phyloP scores from a whole-genome alignment of 2,329 filamentous ascomycete species.

The Ophiostoma himal-ulmi region DNA sequence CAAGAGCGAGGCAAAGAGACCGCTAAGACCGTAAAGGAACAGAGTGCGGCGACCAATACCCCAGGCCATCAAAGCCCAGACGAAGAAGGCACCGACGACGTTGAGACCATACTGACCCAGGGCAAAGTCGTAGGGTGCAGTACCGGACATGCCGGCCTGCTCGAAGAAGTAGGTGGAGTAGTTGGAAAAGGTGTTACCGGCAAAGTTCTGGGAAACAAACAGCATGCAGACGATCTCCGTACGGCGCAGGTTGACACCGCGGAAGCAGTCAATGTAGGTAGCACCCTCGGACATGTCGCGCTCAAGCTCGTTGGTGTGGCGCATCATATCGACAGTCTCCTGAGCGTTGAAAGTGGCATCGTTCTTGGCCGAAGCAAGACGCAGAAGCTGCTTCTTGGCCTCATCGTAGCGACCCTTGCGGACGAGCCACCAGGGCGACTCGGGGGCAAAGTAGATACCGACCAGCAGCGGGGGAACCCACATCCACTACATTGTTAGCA shows the following conservation, averaged over 20 bases:
- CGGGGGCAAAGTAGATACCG: slow-evolving; percentile 21
- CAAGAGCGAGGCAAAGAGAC: slow-evolving; percentile 38
- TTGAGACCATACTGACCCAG: slow-evolving; percentile 47
- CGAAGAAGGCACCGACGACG: slow-evolving; percentile 45
- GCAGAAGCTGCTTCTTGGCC: slow-evolving; percentile 36
- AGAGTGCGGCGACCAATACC: slow-evolving; percentile 45
- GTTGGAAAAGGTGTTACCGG: slow-evolving; percentile 39
- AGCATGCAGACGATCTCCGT: slow-evolving; percentile 47
- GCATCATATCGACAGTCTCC: slow-evolving; percentile 46
- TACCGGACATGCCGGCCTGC: slow-evolving; percentile 40
- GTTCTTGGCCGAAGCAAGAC: slow-evolving; percentile 34
- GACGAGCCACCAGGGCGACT: slow-evolving; percentile 30
- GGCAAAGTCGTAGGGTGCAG: slow-evolving; percentile 38
- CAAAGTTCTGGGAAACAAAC: slow-evolving; percentile 35
- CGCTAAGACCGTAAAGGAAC: slow-evolving; percentile 26
- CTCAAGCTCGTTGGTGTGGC: slow-evolving; percentile 54
- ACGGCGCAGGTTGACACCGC: slow-evolving; percentile 44
- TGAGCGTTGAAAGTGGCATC: slow-evolving; percentile 24
- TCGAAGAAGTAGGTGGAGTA: slow-evolving; percentile 39
- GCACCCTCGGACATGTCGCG: slow-evolving; percentile 45
- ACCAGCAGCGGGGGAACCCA: slow-evolving; percentile 18
- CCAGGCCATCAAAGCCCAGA: slow-evolving; percentile 45
- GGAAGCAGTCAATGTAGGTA: slow-evolving; percentile 48
- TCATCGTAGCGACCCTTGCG: slow-evolving; percentile 39
- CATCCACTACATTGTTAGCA: slow-evolving; percentile 19